Base-by-base conservation (phyloP, 2,329 filamentous ascomycete genomes). In the Escovopsis sp. region DNA sequence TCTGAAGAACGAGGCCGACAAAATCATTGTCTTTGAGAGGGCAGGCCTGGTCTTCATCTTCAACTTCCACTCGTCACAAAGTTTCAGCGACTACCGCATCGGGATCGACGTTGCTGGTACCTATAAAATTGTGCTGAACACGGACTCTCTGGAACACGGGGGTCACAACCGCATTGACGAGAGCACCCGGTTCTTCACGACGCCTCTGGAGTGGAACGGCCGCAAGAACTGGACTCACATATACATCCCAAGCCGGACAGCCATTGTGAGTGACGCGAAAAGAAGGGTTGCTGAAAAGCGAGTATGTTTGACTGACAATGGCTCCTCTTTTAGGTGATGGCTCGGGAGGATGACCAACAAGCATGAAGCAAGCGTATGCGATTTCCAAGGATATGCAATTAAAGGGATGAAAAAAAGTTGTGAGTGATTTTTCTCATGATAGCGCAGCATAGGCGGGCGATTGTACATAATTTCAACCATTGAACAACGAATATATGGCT, bases 21-120 rank as follows among this genome's bases (percentile, higher is more conserved):
- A 96, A 66, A 80, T 96, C 35, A 77, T 98, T 49, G 88, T 94
- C 4, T 98, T 95, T 58, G 91, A 98, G 67, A 77, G 91, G 29
- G 91, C 79, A 2, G 88, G 88, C 0, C 66, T 94, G 44, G 69
- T 98, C 10, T 98, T 88, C 70, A 73, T 95, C 52, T 96, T 98
- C 72, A 98, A 98, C 65, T 95, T 96, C 71, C 80, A 96, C 58
- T 79, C 84, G 0, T 76, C 74, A 25, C 66, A 81, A 50, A 94
- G 86, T 61, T 98, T 83, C 63, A 80, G 81, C 10, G 91, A 96
- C 62, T 98, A 95, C 60, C 78, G 89, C 32, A 81, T 98, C 37
- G 91, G 91, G 14, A 72, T 98, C 33, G 86, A 96, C 40, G 69
- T 76, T 15, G 65, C 81, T 4, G 91, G 91, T 33, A 94, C 84